Base-by-base conservation (phyloP, 805 yeast genomes). In the Monosporozyma aquatica region DNA sequence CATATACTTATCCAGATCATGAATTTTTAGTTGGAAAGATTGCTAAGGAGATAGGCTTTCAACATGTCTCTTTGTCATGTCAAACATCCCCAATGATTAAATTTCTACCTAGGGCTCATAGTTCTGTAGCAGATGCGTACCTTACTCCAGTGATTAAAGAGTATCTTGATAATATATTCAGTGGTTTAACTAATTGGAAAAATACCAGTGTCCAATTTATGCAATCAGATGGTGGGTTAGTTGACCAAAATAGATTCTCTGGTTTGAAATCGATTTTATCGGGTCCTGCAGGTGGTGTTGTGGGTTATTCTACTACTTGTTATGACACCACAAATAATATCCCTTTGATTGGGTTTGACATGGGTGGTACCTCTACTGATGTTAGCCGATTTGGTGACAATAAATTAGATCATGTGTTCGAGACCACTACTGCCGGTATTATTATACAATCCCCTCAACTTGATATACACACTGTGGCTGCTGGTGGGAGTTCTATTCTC, bases 251-350 rank as follows among this genome's bases (percentile, higher is more conserved):
- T 18, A 72, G 76, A 38, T 90, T 90, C 59, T 81, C 95, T 0
- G 97, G 97, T 2, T 67, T 90, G 28, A 74, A 78, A 51, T 95
- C 97, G 3, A 83, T 90, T 38, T 64, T 90, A 27, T 86, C 96
- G 1, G 97, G 97, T 2, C 97, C 97, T 3, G 97, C 97, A 8
- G 97, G 97, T 29, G 97, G 97, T 39, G 95, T 90, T 45, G 96
- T 90, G 26, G 97, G 97, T 0, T 85, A 78, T 53, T 85, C 95
- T 0, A 72, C 76, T 41, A 89, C 97, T 0, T 84, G 95, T 47
- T 86, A 71, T 57, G 70, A 76, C 46, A 62, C 65, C 1, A 54
- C 63, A n/a, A 72, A 73, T 43, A 62, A 65, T 10, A 70, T 72
- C 20, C 87, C 95, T 0, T 68, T 82, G 37, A 74, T 85, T 43